Evolutionary conservation across 257 asterid genomes (phyloP).

Genomic region (Leonotis leonurus): DNA sequence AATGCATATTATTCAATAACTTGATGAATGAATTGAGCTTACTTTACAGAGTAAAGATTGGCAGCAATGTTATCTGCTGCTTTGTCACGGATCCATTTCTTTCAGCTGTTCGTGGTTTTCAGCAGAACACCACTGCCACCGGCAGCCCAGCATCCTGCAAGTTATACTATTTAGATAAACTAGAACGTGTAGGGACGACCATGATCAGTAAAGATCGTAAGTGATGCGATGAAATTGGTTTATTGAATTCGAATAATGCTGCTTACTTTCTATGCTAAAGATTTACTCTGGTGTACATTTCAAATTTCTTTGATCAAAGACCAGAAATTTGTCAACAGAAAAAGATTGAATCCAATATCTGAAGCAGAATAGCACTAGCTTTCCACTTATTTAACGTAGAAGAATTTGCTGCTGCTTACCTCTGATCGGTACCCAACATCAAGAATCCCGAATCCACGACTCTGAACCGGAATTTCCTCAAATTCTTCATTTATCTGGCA

Average conservation of each 20-base stretch:
- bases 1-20: neutral
- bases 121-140: conserved; percentile 94
- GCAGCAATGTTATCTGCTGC: conserved; percentile 98
- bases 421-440: conserved; percentile 26
- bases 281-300: no score
- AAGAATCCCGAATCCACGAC: conserved; percentile 27
- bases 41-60: conserved; percentile 92
- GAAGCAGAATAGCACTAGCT: no score
- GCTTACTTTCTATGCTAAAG: neutral
- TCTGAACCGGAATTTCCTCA: conserved; percentile 21
- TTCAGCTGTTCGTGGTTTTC: conserved; percentile 84
- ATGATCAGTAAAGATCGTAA: no score
- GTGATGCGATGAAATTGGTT: no score
- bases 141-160: conserved; percentile 91
- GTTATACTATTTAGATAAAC: conserved; percentile 1
- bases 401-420: conserved; percentile 9
- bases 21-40: conserved; percentile 27
- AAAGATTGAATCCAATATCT: no score
- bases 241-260: no score
- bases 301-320: no score
- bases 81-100: conserved; percentile 85
- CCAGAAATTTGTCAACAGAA: no score
- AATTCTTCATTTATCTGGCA: conserved; percentile 17
- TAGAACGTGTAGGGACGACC: no score
- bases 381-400: no score